Conservation (phyloP, 371 early-diverging fungal species). For the Mycotypha africana region DNA sequence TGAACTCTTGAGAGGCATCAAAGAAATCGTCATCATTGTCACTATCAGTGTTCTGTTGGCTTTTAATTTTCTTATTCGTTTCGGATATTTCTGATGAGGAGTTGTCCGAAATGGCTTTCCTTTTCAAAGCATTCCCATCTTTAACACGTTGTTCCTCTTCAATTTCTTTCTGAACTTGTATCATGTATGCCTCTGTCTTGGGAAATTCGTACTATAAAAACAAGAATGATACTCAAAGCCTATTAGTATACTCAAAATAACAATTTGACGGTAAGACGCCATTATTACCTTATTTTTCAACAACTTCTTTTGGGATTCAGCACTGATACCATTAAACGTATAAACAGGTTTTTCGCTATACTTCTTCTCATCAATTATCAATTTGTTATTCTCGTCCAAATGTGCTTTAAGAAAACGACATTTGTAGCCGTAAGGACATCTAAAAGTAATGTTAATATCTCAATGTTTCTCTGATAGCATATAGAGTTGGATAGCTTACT, state of each 20-base stretch:
- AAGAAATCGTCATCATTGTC: conserved; percentile 18
- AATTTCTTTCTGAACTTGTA: conserved; percentile 33
- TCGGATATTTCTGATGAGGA: neutral
- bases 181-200: conserved; percentile 34
- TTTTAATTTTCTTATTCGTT: neutral
- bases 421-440: conserved; percentile 62
- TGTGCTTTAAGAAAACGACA: conserved; percentile 80
- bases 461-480: no score
- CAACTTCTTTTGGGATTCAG: conserved; percentile 46
- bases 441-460: neutral
- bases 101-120: conserved; percentile 13
- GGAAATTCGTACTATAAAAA: conserved; percentile 39
- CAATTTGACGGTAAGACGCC: neutral
- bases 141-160: conserved; percentile 18
- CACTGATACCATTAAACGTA: conserved; percentile 34
- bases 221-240: neutral
- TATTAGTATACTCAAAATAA: neutral
- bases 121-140: conserved; percentile 22
- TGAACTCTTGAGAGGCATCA: conserved; percentile 19
- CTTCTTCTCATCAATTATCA: conserved; percentile 49
- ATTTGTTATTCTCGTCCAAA: conserved; percentile 48
- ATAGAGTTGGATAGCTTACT: conserved; percentile 36
- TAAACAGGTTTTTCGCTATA: conserved; percentile 24
- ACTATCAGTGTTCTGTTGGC: conserved; percentile 6
- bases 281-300: conserved; percentile 26